These are phyloP conservation scores for Biscogniauxia mediterranea DNA, from an alignment of 2,329 filamentous ascomycete genomes.

Conservation along the genomic window DNA sequence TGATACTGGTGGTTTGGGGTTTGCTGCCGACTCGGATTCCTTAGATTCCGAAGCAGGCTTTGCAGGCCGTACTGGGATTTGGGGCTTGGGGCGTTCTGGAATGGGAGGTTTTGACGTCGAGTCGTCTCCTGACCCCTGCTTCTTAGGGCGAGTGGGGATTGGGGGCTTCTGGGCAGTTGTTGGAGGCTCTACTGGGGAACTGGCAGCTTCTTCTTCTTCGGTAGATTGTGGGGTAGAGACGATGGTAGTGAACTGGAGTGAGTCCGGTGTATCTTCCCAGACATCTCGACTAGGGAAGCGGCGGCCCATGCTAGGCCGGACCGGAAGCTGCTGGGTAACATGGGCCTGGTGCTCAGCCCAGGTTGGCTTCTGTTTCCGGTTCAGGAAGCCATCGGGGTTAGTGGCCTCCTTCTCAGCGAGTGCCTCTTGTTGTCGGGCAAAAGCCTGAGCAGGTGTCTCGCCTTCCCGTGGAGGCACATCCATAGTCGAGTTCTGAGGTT, in stretches of 20 bases:
- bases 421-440: slow-evolving; percentile 65
- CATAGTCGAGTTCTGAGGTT: slow-evolving; percentile 37
- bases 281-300: slow-evolving; percentile 90
- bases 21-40: slow-evolving; percentile 48
- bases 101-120: slow-evolving; percentile 42
- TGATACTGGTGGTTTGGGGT: slow-evolving; percentile 82
- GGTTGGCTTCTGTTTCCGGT: slow-evolving; percentile 48
- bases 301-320: slow-evolving; percentile 56
- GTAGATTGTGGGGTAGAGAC: slow-evolving; percentile 56
- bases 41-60: slow-evolving; percentile 39
- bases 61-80: slow-evolving; percentile 52
- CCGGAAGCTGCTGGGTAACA: slow-evolving; percentile 45
- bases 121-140: slow-evolving; percentile 35
- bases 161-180: slow-evolving; percentile 52
- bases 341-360: slow-evolving; percentile 50
- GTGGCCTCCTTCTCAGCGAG: slow-evolving; percentile 57
- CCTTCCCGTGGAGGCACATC: slow-evolving; percentile 38
- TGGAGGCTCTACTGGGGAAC: slow-evolving; percentile 36
- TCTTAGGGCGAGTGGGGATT: slow-evolving; percentile 53
- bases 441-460: slow-evolving; percentile 61
- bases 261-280: slow-evolving; percentile 92
- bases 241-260: slow-evolving; percentile 74
- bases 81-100: slow-evolving; percentile 57
- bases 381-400: slow-evolving; percentile 51
- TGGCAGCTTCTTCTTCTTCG: slow-evolving; percentile 40